A percentile compares a stretch with the other conserved stretches of the same genome.
Evolutionary conservation across 2,329 filamentous ascomycete genomes (phyloP).

Genomic region (Cryphonectria radicalis): DNA sequence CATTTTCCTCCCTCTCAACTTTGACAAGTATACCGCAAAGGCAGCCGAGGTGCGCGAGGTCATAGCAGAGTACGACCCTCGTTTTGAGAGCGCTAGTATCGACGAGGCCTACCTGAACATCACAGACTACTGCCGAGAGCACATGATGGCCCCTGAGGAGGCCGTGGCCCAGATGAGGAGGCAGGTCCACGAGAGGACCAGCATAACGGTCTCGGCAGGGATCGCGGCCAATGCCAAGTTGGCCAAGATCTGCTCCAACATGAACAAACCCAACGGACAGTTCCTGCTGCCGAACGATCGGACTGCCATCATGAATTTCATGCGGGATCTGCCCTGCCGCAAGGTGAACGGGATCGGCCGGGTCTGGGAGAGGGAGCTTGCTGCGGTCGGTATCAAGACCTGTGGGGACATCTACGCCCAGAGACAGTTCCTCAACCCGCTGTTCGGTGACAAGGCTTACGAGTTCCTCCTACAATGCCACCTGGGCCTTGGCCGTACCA

Average conservation of each 20-base stretch:
- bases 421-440: constrained; percentile 70
- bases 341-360: constrained; percentile 96
- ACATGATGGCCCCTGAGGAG: constrained; percentile 70
- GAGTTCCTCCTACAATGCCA: constrained; percentile 84
- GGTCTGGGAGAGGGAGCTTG: constrained; percentile 88
- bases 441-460: constrained; percentile 92
- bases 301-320: constrained; percentile 78
- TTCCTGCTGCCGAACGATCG: constrained; percentile 76
- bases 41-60: constrained; percentile 85
- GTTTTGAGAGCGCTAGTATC: constrained; percentile 91
- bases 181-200: constrained; percentile 75
- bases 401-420: constrained; percentile 86
- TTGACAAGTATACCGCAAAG: constrained; percentile 88
- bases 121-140: constrained; percentile 77
- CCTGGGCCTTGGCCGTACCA: constrained; percentile 83
- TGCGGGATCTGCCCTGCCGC: constrained; percentile 79
- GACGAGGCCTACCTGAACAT: constrained; percentile 98
- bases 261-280: constrained; percentile 96
- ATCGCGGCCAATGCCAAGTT: constrained; percentile 93
- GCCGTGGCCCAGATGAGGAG: constrained; percentile 77
- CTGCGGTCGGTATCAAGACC: constrained; percentile 83
- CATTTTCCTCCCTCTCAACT: constrained; percentile 81
- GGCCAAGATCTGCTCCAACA: constrained; percentile 93
- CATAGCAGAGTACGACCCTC: constrained; percentile 82
- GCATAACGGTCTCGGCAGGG: constrained; percentile 89